Evolutionary conservation across 2,329 filamentous ascomycete genomes (phyloP), one percentile per base, ranked within the genome.

Genomic region (Colletotrichum acutatum): DNA sequence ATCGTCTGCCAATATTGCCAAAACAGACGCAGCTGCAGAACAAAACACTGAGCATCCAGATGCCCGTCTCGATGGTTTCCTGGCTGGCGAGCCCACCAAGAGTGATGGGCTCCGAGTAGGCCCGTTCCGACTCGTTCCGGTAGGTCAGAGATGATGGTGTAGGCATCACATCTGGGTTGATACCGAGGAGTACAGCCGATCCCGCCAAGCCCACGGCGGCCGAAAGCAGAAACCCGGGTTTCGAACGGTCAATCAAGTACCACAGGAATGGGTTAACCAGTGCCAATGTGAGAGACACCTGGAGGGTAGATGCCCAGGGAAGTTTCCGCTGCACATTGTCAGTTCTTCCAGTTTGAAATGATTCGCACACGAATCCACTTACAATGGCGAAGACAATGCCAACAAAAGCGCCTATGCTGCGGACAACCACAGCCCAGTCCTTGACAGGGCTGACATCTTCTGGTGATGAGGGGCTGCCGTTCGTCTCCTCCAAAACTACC

Each of bases 1-100:
- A 83, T 74, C 94, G 88, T 75, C 97, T 88, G 14, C 97, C 97
- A 79, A 99, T 95, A 80, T 98, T 98, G 12, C 97, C 97, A 86
- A 99, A 98, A 83, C 95, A 98, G 11, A 98, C 90, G 77, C 94
- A 95, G 79, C 94, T 97, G 83, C 97, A 98, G 81, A 98, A 99
- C 63, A 99, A 84, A 30, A 98, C 95, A 79, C 95, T 98, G 28
- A 96, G 88, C 79, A 98, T 93, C 96, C 97, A 99, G 5, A 95
- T 94, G 14, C 91, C 92, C 22, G 93, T 89, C 70, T 93, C 94
- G 1, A 95, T 81, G 7, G 86, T 90, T 77, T 94, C 90, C 64
- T 90, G 88, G 66, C 85, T 89, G 71, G 88, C 89, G 72, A 89
- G 85, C 58, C 88, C 90, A 75, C 85, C 90, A 75, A 87, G 86